phyloP scores from a whole-genome alignment of 2,329 filamentous ascomycete genomes.

The Aspergillus quadrilineatus region DNA sequence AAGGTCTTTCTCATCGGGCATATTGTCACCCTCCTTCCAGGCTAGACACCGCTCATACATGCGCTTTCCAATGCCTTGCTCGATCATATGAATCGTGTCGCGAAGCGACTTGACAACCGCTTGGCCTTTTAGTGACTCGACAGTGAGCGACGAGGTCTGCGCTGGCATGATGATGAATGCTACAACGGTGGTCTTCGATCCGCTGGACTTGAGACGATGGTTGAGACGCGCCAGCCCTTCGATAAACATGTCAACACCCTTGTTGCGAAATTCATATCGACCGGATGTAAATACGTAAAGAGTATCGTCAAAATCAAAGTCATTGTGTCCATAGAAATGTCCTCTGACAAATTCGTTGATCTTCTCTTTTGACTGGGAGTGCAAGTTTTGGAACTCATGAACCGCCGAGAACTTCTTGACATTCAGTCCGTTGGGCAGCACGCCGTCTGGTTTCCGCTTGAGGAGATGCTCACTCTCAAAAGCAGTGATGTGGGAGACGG shows the following conservation, averaged over 20 bases:
- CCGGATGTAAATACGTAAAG: constrained; percentile 97
- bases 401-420: constrained; percentile 98
- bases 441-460: constrained; percentile 95
- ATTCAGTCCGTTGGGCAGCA: constrained; percentile 93
- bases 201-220: constrained; percentile 79
- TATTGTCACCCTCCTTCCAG: constrained; percentile 90
- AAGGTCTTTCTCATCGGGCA: constrained; percentile 95
- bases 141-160: constrained; percentile 89
- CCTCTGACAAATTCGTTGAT: constrained; percentile 97
- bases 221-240: constrained; percentile 93
- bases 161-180: constrained; percentile 99
- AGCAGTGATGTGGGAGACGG: constrained; percentile 96
- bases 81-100: constrained; percentile 90
- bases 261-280: constrained; percentile 96
- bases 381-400: constrained; percentile 98
- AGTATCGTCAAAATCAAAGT: constrained; percentile 95
- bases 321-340: constrained; percentile 97
- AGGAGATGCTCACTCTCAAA: constrained; percentile 97
- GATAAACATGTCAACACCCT: constrained; percentile 99
- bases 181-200: constrained; percentile 90
- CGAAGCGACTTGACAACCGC: constrained; percentile 94
- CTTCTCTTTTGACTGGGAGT: constrained; percentile 94
- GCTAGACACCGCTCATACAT: constrained; percentile 91
- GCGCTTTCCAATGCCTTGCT: constrained; percentile 86
- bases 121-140: constrained; percentile 93